These are phyloP conservation scores for Diutina neorugosa DNA, from an alignment of 1,139 yeast genomes.

Conservation along the genomic window DNA sequence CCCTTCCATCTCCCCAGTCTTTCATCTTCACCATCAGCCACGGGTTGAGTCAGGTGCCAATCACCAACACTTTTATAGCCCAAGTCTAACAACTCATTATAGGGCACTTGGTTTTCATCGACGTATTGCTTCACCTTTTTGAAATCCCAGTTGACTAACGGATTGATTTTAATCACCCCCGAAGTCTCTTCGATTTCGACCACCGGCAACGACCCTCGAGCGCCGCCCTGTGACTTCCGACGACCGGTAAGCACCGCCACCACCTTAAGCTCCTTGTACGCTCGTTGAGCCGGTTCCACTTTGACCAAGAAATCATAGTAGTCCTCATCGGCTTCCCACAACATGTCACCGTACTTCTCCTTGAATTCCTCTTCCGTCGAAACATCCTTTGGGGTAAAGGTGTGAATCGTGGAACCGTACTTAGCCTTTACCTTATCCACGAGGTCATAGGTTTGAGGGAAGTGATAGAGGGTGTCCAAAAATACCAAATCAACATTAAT, in stretches of 20 bases:
- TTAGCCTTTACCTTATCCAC: slow-evolving; percentile 43
- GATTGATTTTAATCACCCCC: slow-evolving; percentile 75
- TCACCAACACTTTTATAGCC: slow-evolving; percentile 94
- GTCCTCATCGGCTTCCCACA: slow-evolving; percentile 79
- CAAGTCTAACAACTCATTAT: slow-evolving; percentile 68
- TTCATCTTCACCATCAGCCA: slow-evolving; percentile 85
- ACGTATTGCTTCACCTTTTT: slow-evolving; percentile 58
- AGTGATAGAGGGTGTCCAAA: slow-evolving; percentile 84
- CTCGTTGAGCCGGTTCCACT: slow-evolving; percentile 86
- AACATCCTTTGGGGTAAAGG: slow-evolving; percentile 54
- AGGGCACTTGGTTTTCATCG: slow-evolving; percentile 63
- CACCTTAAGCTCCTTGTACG: slow-evolving; percentile 60
- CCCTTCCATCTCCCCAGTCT: slow-evolving; percentile 97
- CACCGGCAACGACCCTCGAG: slow-evolving; percentile 60
- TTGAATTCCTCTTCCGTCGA: slow-evolving; percentile 54
- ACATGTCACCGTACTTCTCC: slow-evolving; percentile 51
- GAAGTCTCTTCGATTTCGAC: slow-evolving; percentile 63
- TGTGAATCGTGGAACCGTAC: slow-evolving; percentile 45
- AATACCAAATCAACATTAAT: slow-evolving; percentile 67
- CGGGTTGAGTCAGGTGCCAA: slow-evolving; percentile 90
- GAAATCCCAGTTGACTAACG: slow-evolving; percentile 79
- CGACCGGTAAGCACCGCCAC: slow-evolving; percentile 88
- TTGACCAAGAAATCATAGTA: slow-evolving; percentile 79
- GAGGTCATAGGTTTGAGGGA: slow-evolving; percentile 81
- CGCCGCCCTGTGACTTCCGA: slow-evolving; percentile 83